A percentile compares a stretch with the other conserved stretches of the same genome.
Evolutionary conservation across 306 rosid genomes (phyloP).

Genomic region (Dicorynia guianensis): DNA sequence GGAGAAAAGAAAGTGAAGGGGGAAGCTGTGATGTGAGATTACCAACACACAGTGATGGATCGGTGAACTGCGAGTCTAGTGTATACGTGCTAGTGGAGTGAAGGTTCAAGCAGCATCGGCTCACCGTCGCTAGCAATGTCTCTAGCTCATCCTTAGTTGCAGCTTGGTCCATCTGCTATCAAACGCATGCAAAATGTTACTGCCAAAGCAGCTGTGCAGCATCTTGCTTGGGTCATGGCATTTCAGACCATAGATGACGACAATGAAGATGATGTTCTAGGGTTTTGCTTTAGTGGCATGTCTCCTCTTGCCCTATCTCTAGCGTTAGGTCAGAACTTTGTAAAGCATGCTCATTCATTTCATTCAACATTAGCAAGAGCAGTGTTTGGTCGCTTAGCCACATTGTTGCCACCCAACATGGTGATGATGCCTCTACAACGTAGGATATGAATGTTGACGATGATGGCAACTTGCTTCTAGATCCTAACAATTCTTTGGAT

Average conservation of each 20-base stretch:
- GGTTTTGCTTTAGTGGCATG: conserved; percentile 61
- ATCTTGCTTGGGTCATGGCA: conserved; percentile 97
- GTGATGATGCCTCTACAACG: conserved; percentile 4
- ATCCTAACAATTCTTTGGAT: conserved; percentile 71
- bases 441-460: neutral
- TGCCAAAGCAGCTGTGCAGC: conserved; percentile 94
- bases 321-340: conserved; percentile 98
- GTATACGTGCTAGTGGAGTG: conserved; percentile 78
- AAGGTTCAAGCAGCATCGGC: conserved; percentile 71
- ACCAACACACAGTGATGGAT: conserved; percentile 61
- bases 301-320: conserved; percentile 58
- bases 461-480: conserved; percentile 28
- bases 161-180: conserved; percentile 56
- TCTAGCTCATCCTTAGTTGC: conserved; percentile 77
- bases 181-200: conserved; percentile 84
- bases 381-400: conserved; percentile 67
- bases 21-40: too few species aligned
- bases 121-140: conserved; percentile 79
- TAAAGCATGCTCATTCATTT: conserved; percentile 72
- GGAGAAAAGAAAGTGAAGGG: neutral
- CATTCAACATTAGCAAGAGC: conserved; percentile 90
- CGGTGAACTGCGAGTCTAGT: conserved; percentile 68
- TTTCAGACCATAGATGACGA: conserved; percentile 65
- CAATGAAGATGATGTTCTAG: conserved; percentile 81
- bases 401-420: conserved; percentile 25